phyloP scores from a whole-genome alignment of 768 basidiomycete species.

The Mycena latifolia region DNA sequence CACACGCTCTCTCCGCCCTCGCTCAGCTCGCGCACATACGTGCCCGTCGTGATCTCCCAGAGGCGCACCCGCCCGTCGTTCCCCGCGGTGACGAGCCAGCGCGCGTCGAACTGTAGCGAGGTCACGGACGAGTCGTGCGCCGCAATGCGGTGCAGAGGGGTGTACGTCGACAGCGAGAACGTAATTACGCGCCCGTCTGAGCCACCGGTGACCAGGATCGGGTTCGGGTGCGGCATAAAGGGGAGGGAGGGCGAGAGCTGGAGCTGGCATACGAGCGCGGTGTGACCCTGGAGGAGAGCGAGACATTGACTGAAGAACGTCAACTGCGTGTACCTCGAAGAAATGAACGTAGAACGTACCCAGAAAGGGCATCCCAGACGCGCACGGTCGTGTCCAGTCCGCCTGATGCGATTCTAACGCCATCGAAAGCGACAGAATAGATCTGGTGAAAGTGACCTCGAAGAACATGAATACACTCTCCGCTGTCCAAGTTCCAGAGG shows the following conservation, averaged over 20 bases:
- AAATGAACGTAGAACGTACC: constrained; percentile 60
- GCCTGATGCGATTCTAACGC: constrained; percentile 83
- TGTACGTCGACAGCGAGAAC: constrained; percentile 64
- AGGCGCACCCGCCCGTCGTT: constrained; percentile 88
- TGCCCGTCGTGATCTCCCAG: constrained; percentile 76
- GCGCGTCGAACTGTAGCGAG: constrained; percentile 86
- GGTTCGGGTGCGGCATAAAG: constrained; percentile 84
- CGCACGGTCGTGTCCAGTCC: constrained; percentile 95
- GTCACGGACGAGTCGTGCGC: constrained; percentile 94
- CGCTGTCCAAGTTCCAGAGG: constrained; percentile 94
- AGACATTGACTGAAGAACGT: constrained; percentile 70
- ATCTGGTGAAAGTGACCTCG: constrained; percentile 90
- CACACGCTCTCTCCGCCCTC: constrained; percentile 87
- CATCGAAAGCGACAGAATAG: constrained; percentile 93
- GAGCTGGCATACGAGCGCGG: constrained; percentile 91
- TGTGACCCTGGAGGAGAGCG: constrained; percentile 92
- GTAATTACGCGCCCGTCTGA: constrained; percentile 87
- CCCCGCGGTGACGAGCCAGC: constrained; percentile 86
- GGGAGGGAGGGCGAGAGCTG: constrained; percentile 71
- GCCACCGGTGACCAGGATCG: constrained; percentile 74
- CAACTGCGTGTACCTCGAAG: background rate
- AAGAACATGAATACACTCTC: constrained; percentile 86
- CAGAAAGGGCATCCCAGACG: constrained; percentile 89
- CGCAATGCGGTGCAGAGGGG: constrained; percentile 73
- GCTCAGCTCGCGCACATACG: constrained; percentile 80